Evolutionary conservation across 2,329 filamentous ascomycete genomes (phyloP), one percentile per base, ranked within the genome.

Genomic region (Balansia obtecta): DNA sequence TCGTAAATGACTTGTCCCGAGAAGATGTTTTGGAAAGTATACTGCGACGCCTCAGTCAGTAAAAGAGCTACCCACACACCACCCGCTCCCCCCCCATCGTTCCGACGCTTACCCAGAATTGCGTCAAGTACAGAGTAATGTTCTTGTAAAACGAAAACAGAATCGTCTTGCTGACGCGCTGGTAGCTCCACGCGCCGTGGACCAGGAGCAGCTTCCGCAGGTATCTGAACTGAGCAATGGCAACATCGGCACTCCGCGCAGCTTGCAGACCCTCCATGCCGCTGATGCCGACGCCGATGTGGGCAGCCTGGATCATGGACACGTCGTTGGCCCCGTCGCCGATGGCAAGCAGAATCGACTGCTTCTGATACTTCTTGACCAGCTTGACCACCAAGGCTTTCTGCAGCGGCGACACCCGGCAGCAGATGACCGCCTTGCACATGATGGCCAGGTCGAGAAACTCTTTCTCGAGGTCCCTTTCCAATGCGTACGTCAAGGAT

Each of bases 71-170:
- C n/a, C n/a, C n/a, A n/a, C n/a, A n/a, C n/a, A n/a, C n/a, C n/a
- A n/a, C n/a, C n/a, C n/a, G n/a, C n/a, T n/a, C n/a, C n/a, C n/a
- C n/a, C n/a, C 16, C 16, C 37, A 13, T 10, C n/a, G n/a, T n/a
- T n/a, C n/a, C n/a, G 33, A 32, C 27, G 73, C 83, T 72, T 74
- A 89, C 86, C 88, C 94, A 98, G 65, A 98, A 98, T 65, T 98
- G 94, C 53, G 94, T 98, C 86, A 98, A 90, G 71, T 97, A 98
- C 54, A 98, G 75, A 18, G 90, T 85, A 58, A 97, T 96, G 70
- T 98, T 98, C 76, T 98, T 98, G 76, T 98, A 98, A 68, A 97
- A 98, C 7, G 93, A 97, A 70, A 95, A 98, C 55, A 98, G 69
- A 60, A 98, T 97, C 52, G 95, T 89, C 71, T 95, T 95, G 76